Evolutionary conservation across 257 asterid species (phyloP).

Genomic region (Plectranthus barbatus): DNA sequence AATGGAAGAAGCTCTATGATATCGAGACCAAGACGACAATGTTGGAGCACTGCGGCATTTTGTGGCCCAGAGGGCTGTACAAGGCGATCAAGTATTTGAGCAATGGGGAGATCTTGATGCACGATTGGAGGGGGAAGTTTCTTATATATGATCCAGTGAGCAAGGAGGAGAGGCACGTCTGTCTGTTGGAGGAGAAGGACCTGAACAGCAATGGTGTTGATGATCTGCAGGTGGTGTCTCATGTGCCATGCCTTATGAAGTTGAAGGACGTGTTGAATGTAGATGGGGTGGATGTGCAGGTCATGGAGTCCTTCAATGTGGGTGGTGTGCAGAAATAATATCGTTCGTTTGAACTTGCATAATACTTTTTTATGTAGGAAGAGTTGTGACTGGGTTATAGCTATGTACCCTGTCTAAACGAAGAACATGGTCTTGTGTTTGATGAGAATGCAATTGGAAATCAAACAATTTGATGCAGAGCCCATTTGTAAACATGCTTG

Average conservation of each 20-base stretch:
- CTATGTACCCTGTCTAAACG: too few relatives aligned
- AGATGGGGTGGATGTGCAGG: not conserved
- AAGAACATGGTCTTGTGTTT: too few relatives aligned
- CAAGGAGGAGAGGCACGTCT: slow-evolving; percentile 3
- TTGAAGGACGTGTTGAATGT: slow-evolving; percentile 10
- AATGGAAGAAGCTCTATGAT: slow-evolving; percentile 9
- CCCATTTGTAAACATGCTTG: too few relatives aligned
- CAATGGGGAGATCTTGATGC: slow-evolving; percentile 11
- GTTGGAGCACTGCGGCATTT: slow-evolving; percentile 7
- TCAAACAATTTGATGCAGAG: too few relatives aligned
- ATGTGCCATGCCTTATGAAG: slow-evolving; percentile 7
- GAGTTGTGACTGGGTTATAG: too few relatives aligned
- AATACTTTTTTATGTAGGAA: too few relatives aligned
- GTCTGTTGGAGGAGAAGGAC: slow-evolving; percentile 4
- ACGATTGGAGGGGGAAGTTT: slow-evolving; percentile 20
- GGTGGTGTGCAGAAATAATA: too few relatives aligned
- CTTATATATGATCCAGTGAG: slow-evolving; percentile 8
- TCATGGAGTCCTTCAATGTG: not conserved
- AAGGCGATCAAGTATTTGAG: slow-evolving; percentile 11
- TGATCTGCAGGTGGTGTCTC: slow-evolving; percentile 17
- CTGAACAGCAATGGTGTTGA: not conserved
- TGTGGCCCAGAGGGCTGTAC: slow-evolving; percentile 7
- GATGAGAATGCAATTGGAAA: too few relatives aligned
- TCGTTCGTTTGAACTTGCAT: too few relatives aligned
- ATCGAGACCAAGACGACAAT: not conserved